Base-by-base conservation (phyloP, 2,329 filamentous ascomycete species). In the Cladobotryum mycophilum region DNA sequence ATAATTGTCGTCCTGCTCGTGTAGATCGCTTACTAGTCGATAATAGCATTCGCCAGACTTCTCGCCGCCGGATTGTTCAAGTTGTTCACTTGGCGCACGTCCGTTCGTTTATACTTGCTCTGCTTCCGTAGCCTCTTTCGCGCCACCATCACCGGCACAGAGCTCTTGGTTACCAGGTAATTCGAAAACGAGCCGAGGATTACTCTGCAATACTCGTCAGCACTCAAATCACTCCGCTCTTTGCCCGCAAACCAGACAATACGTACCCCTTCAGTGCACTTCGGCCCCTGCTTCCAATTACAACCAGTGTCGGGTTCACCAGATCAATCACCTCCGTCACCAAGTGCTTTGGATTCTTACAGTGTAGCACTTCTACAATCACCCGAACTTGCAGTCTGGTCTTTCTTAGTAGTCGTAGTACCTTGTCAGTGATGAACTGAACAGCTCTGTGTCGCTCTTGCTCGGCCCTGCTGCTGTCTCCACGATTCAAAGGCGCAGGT, bases 261-360 rank as follows among this genome's bases (percentile, higher is more conserved):
- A 72, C 85, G 72, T 76, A 92, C 89, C 90, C 92, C 69, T 97
- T 97, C 49, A 99, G 75, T 41, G 90, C 89, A 67, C 89, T 96
- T 56, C 91, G 82, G 30, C 93, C 93, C 60, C 93, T 80, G 55
- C 90, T 96, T 45, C 93, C 93, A 52, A 97, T 81, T 58, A 99
- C 89, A 17, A 96, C 92, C 53, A 99, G 75, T 1, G 92, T 97
- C 4, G 93, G 93, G 57, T 86, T 88, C 47, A 97, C 80, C 56
- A 89, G 81, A 67, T 99, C 93, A 68, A 99, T 97, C 71, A 96
- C 90, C 73, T 97, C 93, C 1, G 90, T 95, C 56, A 99, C 90
- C 73, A 97, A 79, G 67, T 96, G 91, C 67, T 93, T 92, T 4
- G 93, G 90, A 63, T 88, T 96, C 76, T 96, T 97, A 84, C 93